Evolutionary conservation across 1,139 yeast genomes (phyloP), one percentile per base, ranked within the genome.

Genomic region (Saccharomyces hybrid): DNA sequence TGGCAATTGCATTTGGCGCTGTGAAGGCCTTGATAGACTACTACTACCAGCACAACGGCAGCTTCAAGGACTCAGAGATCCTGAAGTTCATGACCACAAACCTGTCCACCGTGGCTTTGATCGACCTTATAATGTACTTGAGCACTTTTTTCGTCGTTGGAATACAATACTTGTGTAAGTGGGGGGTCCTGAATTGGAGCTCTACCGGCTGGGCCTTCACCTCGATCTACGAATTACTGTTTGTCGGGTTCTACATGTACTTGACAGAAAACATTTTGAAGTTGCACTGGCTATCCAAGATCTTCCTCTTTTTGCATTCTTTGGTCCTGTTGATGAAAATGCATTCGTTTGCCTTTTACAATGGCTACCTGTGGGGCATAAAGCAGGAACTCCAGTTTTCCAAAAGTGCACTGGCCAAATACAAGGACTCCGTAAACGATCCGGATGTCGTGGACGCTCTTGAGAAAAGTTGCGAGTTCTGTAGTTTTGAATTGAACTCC

Each of bases 281-380:
- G 38, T 86, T 77, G 64, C 88, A 91, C 2, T 91, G 98, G 98
- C 85, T 90, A 53, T 96, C 89, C 3, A 83, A 84, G 64, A 91
- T 90, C 47, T 91, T 87, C 64, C 72, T 91, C 58, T 78, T 88
- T 56, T 75, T 91, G 55, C 98, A 91, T 69, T 81, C 88, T n/a
- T 75, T 88, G 54, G 97, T 91, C 3, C 74, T 90, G 61, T 70
- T 91, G 60, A 91, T 91, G 98, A 91, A 91, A 68, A 86, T 85
- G 83, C 97, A 91, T 69, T 88, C 96, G 1, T 91, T 84, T 67
- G 88, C 88, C 0, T 88, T 85, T 64, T 91, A 84, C 73, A 90
- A 90, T 67, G 98, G 97, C 0, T 88, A 90, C 67, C 73, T 90
- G 55, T 88, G 96, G 93, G 73, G 71, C 27, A 79, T 86, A 32